phyloP scores from a whole-genome alignment of 495 filamentous ascomycete genomes.

The Podospora didyma region DNA sequence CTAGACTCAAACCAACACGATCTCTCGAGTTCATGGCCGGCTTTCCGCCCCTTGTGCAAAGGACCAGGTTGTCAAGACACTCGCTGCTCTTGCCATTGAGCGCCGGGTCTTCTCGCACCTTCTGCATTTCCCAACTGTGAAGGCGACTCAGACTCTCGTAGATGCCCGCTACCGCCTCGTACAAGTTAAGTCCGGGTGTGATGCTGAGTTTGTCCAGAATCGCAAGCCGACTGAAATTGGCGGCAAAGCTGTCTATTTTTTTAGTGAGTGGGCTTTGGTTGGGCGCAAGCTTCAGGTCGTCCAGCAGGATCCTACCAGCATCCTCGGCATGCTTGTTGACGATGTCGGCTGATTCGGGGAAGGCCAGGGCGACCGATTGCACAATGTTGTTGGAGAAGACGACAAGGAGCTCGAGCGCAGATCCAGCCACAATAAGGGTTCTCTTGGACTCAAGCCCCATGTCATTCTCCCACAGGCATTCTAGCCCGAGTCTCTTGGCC shows the following conservation, averaged over 20 bases:
- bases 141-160: constrained; percentile 60
- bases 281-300: constrained; percentile 44
- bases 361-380: constrained; percentile 40
- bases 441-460: constrained; percentile 41
- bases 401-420: constrained; percentile 52
- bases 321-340: constrained; percentile 46
- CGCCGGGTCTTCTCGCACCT: constrained; percentile 47
- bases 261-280: constrained; percentile 53
- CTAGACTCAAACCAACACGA: constrained; percentile 69
- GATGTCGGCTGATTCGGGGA: constrained; percentile 43
- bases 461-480: constrained; percentile 64
- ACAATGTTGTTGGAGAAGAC: constrained; percentile 48
- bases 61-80: constrained; percentile 48
- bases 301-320: constrained; percentile 51
- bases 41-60: constrained; percentile 66
- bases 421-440: constrained; percentile 69
- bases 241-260: constrained; percentile 65
- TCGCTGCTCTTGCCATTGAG: constrained; percentile 47
- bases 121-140: constrained; percentile 64
- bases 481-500: constrained; percentile 64
- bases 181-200: constrained; percentile 71
- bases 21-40: constrained; percentile 73
- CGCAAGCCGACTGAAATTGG: constrained; percentile 75
- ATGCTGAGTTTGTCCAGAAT: constrained; percentile 74
- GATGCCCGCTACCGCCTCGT: constrained; percentile 81